Base-by-base conservation (phyloP, 345 rosid species). In the Citrus trifoliata region DNA sequence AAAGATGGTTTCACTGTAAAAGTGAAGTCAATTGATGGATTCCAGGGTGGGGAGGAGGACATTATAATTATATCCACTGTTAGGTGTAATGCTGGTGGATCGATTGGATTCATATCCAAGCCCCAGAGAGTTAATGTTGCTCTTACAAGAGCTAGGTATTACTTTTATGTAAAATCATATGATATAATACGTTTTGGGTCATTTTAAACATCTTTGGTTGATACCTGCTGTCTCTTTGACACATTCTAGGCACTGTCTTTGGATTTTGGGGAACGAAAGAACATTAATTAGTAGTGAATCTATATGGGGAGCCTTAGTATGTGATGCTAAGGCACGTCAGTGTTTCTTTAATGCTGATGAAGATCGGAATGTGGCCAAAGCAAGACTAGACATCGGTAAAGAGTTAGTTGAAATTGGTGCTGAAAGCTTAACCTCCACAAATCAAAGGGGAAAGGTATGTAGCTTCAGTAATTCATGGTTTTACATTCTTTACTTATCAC, bases 371-470 rank as follows among this genome's bases (percentile, higher is more conserved):
- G 33, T 64, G 68, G 12, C 9, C 68, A 32, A 64, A 18, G 30
- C 40, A 6, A 63, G 35, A 64, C 19, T 32, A 19, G 5, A 64
- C 4, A 2, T 2, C 24, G 3, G 35, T 18, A 19, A 64, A 64
- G 68, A 32, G 40, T 32, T 32, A 6, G 38, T 6, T 64, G 40
- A 64, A 32, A 18, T 16, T 32, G 40, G 28, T 6, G 10, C 68
- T 32, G 68, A 64, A 64, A 30, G 68, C 35, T 5, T 32, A 32
- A 21, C 10, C 19, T 32, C 84, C 79, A 82, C 75, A 75, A 79
- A 60, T 30, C 71, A 87, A 38, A 79, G 80, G 73, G 87, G 89
- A 91, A 88, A 85, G 88, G 90, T 90, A 70, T 30, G 9, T 7
- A 37, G 40, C 40, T 37, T 37, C 40, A 37, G 40, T 37, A 21